Base-by-base conservation (phyloP, 345 rosid species). In the Theobroma cacao region DNA sequence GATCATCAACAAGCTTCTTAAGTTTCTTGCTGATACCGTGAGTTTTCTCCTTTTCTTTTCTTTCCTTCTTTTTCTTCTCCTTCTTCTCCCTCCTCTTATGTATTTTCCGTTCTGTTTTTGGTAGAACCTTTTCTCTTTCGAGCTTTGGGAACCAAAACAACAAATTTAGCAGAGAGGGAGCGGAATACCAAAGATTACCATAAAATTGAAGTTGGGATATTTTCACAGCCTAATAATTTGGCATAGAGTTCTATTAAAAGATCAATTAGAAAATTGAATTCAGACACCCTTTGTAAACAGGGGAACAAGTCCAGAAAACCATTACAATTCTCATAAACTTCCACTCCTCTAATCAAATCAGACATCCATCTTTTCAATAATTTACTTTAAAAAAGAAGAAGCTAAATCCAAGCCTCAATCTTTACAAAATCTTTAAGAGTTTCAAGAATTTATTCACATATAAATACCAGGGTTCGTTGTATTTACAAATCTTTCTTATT, bases 1-100 rank as follows among this genome's bases (percentile, higher is more conserved):
- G 64, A 82, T 33, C 73, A 61, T 58, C 74, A 81, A 73, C 78
- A 87, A 76, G 67, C 82, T 78, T 30, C 89, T 68, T 50, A 80
- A 48, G n/a, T 75, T 80, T 84, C 76, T 83, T 80, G 56, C 50
- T 34, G 43, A 10, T 62, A 8, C 53, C 65, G 33, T 80, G 87
- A 43, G 50, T 76, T 73, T 72, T 84, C 72, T 41, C 59, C 24
- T 73, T 79, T 70, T 75, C 80, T 69, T 64, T 18, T 73, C 77
- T 81, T 43, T 79, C 82, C 80, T 82, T 82, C 62, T 31, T 76
- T 48, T 72, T 66, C 58, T 55, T 76, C 76, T 67, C 74, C 76
- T 81, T 72, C 41, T 34, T 76, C 75, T 43, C 70, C 53, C 80
- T 74, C 69, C 58, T 77, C 64, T 71, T 79, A 75, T 74, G 61